Base-by-base conservation (phyloP, 225 moss, liverwort and hornwort genomes). In the Polytrichum commune region DNA sequence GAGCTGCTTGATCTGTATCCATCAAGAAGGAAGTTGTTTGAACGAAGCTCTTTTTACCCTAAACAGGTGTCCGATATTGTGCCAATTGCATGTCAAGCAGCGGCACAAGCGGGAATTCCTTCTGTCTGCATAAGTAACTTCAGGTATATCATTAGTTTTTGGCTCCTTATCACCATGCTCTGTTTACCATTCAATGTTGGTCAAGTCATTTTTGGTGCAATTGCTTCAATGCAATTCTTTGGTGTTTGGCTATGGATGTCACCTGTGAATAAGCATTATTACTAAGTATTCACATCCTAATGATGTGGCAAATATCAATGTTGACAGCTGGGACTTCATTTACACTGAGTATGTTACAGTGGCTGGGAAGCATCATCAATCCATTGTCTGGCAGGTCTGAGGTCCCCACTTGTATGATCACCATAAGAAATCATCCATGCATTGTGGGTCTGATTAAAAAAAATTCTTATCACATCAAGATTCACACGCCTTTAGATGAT, bases 271-370 rank as follows among this genome's bases (percentile, higher is more conserved):
- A 38, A 38, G 2, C 10, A 38, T 38, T 38, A 38, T 38, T 38
- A 38, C 38, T 13, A 38, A 38, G 38, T 38, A 38, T 10, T 38
- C 38, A 38, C 38, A 38, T 60, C 58, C 58, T 60, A 60, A 60
- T 60, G 24, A 60, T 20, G 24, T n/a, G 58, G 58, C 58, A 63
- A 63, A 63, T 8, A 32, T 29, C 19, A 29, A 58, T 33, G 20
- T 70, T 57, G 38, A 74, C 91, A 93, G 96, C 72, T 96, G 96
- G 96, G 96, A 96, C 72, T 92, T 96, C 81, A 93, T 96, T 75
- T 96, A 96, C 75, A 89, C 93, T 62, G 96, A 96, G 68, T 93
- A 90, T 58, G 84, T 90, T 65, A 75, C 90, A 68, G 90, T 90
- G 62, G 90, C 93, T 61, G 93, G 90, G 71, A 75, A 80, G 28